phyloP scores from a whole-genome alignment of 1,139 yeast species.

The Wickerhamomyces sp. region DNA sequence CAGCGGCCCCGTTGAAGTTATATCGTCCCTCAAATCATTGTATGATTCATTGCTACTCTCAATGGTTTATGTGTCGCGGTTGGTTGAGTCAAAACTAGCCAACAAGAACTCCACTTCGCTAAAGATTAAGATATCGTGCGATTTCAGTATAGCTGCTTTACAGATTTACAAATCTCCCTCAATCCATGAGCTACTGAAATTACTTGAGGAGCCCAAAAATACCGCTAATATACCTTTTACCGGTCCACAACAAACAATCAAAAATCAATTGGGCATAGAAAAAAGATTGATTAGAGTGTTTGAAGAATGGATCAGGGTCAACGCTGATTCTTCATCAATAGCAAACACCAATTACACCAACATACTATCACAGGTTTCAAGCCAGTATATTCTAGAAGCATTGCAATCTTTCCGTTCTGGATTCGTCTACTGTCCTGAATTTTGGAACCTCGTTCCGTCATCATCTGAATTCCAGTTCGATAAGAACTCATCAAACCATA shows the following conservation, averaged over 20 bases:
- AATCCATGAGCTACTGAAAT: constrained; percentile 13
- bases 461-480: background rate
- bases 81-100: constrained; percentile 9
- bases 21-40: background rate
- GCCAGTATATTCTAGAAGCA: background rate
- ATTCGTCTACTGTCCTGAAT: background rate
- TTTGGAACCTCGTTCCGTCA: background rate
- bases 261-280: constrained; percentile 7
- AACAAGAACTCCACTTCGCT: constrained; percentile 10
- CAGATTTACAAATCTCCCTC: constrained; percentile 11
- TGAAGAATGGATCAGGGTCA: constrained; percentile 16
- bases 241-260: constrained; percentile 5
- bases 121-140: constrained; percentile 8
- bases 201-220: background rate
- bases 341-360: constrained; percentile 10
- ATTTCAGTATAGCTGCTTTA: constrained; percentile 7
- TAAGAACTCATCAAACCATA: background rate
- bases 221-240: constrained; percentile 6
- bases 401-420: background rate
- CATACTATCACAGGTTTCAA: background rate
- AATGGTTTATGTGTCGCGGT: constrained; percentile 3
- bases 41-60: constrained; percentile 2
- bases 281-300: constrained; percentile 8
- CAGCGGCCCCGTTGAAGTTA: background rate
- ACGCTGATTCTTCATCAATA: background rate